Evolutionary conservation across 768 basidiomycete species (phyloP).

Genomic region (Piloderma croceum): DNA sequence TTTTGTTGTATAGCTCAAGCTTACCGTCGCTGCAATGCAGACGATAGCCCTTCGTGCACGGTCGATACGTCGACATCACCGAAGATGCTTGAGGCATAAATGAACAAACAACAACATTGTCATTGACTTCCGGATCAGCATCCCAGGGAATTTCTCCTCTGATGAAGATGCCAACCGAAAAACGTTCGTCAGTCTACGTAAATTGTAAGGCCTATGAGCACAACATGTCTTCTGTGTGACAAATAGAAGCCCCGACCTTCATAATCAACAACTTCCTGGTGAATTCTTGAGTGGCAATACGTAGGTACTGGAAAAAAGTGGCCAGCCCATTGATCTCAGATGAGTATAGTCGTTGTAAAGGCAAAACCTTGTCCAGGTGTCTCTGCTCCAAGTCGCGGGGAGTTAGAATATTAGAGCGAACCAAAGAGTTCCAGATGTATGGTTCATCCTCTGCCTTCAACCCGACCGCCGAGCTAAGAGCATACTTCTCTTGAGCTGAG

Average conservation of each 20-base stretch:
- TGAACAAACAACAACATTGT: conserved; percentile 57
- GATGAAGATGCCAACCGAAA: conserved; percentile 60
- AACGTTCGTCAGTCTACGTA: conserved; percentile 52
- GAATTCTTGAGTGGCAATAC: conserved; percentile 50
- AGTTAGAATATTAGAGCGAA: conserved; percentile 55
- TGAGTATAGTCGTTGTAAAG: conserved; percentile 56
- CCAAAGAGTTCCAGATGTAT: conserved; percentile 58
- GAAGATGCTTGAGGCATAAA: conserved; percentile 52
- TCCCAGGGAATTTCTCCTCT: conserved; percentile 53
- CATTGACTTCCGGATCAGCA: conserved; percentile 50
- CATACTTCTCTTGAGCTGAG: conserved; percentile 47
- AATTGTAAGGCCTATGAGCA: background rate
- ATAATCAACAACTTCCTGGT: conserved; percentile 53
- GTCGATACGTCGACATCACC: conserved; percentile 41
- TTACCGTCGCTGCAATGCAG: conserved; percentile 51
- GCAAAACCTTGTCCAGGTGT: conserved; percentile 45
- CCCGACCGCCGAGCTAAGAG: conserved; percentile 37
- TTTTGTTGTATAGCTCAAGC: conserved; percentile 54
- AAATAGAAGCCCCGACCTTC: conserved; percentile 33
- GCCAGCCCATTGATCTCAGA: conserved; percentile 45
- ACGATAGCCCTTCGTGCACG: conserved; percentile 48
- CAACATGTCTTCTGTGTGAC: no score
- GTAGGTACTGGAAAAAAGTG: conserved; percentile 60
- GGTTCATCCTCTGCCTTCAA: conserved; percentile 38
- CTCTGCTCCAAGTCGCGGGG: conserved; percentile 46